Evolutionary conservation across 805 yeast species (phyloP), one percentile per base, ranked within the genome.

Genomic region (Brettanomyces anomalus): DNA sequence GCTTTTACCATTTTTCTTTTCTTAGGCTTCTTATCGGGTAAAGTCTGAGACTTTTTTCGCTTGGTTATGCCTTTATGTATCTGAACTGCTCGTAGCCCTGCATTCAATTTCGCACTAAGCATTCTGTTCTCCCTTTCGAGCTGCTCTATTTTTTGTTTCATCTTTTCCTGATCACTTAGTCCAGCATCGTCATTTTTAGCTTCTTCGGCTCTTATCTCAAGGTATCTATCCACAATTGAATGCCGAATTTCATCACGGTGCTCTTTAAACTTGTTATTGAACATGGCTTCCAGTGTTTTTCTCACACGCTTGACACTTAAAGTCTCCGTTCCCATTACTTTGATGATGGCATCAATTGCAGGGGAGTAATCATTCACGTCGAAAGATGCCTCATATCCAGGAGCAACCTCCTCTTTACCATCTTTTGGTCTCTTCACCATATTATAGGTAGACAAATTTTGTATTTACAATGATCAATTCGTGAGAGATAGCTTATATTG

Each of bases 251-350:
- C 71, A 50, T 77, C 73, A 70, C 81, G 65, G 18, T 72, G 67
- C 8, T 26, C 36, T n/a, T 42, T 43, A 36, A 83, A 66, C 49
- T 81, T 78, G 1, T 71, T 66, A 4, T 71, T 74, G 52, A 79
- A 83, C 28, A 85, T 65, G 47, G 76, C 84, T 55, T 80, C 86
- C n/a, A 85, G 54, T 0, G 89, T 90, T 46, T 71, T 70, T 47
- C 94, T 66, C 19, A 85, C 76, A 55, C 75, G 73, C 58, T 81
- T 82, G 5, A 83, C 87, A 0, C 89, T 76, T 14, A 85, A 77
- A 46, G 74, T 69, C 46, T 80, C 81, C 28, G 83, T 67, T 52
- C 85, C 82, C 1, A 89, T 76, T 5, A 77, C 88, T 40, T 79
- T 66, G 32, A 85, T 61, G 10, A 85, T 83, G 2, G 94, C 84